Evolutionary conservation across 179 eudicot genomes (phyloP), one percentile per base, ranked within the genome.

Genomic region (Gypsophila paniculata): DNA sequence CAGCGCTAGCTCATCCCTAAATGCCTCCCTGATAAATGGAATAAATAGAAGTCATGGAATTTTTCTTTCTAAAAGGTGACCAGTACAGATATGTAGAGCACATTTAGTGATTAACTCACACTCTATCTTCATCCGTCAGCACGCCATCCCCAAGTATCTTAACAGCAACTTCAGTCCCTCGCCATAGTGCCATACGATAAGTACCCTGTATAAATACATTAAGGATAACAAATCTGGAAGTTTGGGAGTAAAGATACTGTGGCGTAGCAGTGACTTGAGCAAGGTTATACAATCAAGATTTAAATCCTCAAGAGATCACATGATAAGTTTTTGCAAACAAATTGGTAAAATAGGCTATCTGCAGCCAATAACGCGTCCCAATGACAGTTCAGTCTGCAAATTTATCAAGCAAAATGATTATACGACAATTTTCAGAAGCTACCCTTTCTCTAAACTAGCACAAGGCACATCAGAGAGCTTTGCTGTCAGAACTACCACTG

Each of bases 111-210:
- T 34, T 36, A 76, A 77, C 86, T 75, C 72, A 78, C 86, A 81
- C 81, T 83, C 77, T 83, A 59, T 81, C 82, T 73, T 75, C 84
- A 76, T 80, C 86, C 61, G 51, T 69, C 70, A 78, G 48, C n/a
- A 83, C 82, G 29, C 70, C 82, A 70, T 78, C 82, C 11, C 74
- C 65, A 6, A 80, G 80, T 42, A 19, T 71, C 77, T 83, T 83
- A 23, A 78, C 84, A 61, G 82, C 86, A 73, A 83, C 86, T 78
- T 80, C 65, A 71, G 70, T 83, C 38, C 86, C 86, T 29, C 75
- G 80, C 86, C 86, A 83, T 52, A 39, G 73, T 58, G 86, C 82
- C 71, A 78, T 58, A 58, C 80, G 79, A 63, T 66, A 81, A 38
- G 86, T 83, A 26, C 86, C 86, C 84, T 83, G 73, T 26, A 44